Base-by-base conservation (phyloP, 164 flowering plant species). In the Dillenia turbinata region DNA sequence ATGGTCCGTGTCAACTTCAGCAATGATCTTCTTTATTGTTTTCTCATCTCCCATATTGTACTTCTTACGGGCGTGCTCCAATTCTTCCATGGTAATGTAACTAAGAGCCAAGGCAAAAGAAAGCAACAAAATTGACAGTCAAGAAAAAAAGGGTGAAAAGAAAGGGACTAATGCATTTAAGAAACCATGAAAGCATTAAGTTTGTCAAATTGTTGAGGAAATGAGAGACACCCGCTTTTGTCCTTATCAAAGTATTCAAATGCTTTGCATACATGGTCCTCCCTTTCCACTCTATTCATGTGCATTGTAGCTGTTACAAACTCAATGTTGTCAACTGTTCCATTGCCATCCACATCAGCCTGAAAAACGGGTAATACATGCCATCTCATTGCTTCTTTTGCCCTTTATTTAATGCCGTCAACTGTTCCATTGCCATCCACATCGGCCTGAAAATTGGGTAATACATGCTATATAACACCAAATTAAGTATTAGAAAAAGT, bases 281-380 rank as follows among this genome's bases (percentile, higher is more conserved):
- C 99, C 65, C 83, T 85, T 62, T 94, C 99, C 86, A 89, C 62
- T 72, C 96, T 84, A 59, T 94, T 90, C 96, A 90, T 75, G 74
- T 94, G 99, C 96, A 94, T 86, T 10, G 99, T 94, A 45, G 99
- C 99, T 19, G 96, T 78, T 68, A 94, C 91, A 69, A 94, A 94
- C 78, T 94, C 99, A 58, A 91, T 79, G 70, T 94, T 90, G 69
- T 93, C 98, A 52, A 93, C 88, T 40, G 89, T 79, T 60, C 98
- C 98, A 78, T 85, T 85, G 69, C 97, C 96, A 78, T 94, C 97
- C 44, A 91, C 93, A 73, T 91, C 99, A 59, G 99, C 96, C 97
- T 91, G 84, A 52, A 74, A 70, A 64, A 47, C 40, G 9, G 44
- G 12, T 11, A 14, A 19, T 33, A 33, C 40, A 33, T 33, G 40